A percentile compares a stretch with the other conserved stretches of the same genome.
phyloP scores from a whole-genome alignment of 2,329 filamentous ascomycete genomes.

The Colletotrichum sp. region DNA sequence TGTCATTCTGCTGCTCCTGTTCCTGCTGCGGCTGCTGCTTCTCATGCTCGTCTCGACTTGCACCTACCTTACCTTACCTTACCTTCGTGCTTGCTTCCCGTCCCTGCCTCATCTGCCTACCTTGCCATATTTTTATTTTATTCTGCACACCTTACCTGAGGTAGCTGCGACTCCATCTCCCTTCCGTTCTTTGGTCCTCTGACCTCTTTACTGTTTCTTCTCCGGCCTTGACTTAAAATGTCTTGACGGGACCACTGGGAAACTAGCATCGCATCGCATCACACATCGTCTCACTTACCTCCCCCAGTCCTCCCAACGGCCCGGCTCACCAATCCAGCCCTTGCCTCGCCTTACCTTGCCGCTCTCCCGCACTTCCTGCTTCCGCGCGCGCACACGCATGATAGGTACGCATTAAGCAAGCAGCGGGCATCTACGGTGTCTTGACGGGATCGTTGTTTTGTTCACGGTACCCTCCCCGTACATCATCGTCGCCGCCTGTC shows the following conservation, averaged over 20 bases:
- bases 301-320: slow-evolving; percentile 5
- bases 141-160: slow-evolving; percentile 4
- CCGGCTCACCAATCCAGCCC: slow-evolving; percentile 7
- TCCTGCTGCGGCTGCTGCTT: background rate
- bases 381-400: background rate
- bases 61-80: background rate
- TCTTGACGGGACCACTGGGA: background rate
- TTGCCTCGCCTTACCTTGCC: slow-evolving; percentile 1
- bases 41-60: background rate
- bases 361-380: background rate
- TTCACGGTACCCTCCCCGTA: background rate
- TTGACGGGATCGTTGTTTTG: background rate
- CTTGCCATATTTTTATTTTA: background rate
- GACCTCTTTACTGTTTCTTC: slow-evolving; percentile 6
- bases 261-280: background rate
- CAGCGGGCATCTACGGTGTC: background rate
- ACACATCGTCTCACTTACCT: background rate
- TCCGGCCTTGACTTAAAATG: slow-evolving; percentile 18
- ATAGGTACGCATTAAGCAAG: background rate
- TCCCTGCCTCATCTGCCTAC: background rate
- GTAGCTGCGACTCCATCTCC: slow-evolving; percentile 14
- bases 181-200: slow-evolving; percentile 15
- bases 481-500: background rate
- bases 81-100: background rate
- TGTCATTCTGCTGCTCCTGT: background rate